These are phyloP conservation scores for Aspergillus sp. DNA, from an alignment of 2,329 filamentous ascomycete genomes.

Conservation along the genomic window DNA sequence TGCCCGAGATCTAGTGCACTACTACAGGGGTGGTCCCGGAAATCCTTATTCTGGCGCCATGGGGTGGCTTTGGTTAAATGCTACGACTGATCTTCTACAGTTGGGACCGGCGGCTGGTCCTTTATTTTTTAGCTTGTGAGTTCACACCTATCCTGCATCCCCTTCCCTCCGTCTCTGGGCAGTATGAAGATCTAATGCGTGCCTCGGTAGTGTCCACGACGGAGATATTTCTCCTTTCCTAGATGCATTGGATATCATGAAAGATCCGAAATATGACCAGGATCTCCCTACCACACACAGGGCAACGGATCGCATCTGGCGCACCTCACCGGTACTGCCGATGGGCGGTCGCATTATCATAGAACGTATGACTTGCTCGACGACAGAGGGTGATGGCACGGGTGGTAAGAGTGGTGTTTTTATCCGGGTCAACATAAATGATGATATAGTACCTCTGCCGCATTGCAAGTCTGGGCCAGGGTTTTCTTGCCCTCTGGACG, in stretches of 20 bases:
- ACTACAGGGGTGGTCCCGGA: constrained; percentile 59
- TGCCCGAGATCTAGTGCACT: constrained; percentile 58
- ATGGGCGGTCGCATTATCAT: constrained; percentile 59
- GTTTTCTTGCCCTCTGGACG: constrained; percentile 46
- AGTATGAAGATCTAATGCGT: not conserved
- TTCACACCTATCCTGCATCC: not conserved
- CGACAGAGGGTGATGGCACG: constrained; percentile 10
- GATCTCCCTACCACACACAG: constrained; percentile 50
- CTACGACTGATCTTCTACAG: constrained; percentile 51
- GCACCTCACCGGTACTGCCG: constrained; percentile 55
- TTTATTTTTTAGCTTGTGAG: constrained; percentile 59
- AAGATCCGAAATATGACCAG: constrained; percentile 35
- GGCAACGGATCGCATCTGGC: constrained; percentile 49
- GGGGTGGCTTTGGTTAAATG: constrained; percentile 61
- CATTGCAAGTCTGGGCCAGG: constrained; percentile 50
- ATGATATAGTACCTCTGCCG: constrained; percentile 53
- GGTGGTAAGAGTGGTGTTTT: constrained; percentile 30
- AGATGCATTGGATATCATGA: constrained; percentile 52
- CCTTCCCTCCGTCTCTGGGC: no score
- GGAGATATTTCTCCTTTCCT: constrained; percentile 59
- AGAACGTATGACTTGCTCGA: constrained; percentile 51
- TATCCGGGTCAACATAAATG: constrained; percentile 58
- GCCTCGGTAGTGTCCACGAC: constrained; percentile 51
- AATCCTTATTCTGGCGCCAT: constrained; percentile 54
- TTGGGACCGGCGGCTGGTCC: constrained; percentile 46